These are phyloP conservation scores for Plasmodium vivax DNA, from an alignment of 169 alveolate species.

Conservation along the genomic window DNA sequence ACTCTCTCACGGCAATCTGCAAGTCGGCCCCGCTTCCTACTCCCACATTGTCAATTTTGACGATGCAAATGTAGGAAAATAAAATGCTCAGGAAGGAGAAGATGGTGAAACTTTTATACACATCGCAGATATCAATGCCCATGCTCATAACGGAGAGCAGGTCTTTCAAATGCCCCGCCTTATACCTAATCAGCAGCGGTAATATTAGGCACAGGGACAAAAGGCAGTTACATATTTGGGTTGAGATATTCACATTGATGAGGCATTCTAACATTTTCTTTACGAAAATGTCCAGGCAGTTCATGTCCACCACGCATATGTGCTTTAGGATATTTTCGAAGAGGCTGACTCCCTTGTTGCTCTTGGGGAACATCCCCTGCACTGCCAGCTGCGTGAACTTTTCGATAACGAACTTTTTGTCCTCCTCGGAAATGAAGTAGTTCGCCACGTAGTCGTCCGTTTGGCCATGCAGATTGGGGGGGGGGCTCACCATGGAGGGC, in stretches of 20 bases:
- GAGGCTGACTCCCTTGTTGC: slow-evolving; percentile 49
- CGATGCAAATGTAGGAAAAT: slow-evolving; percentile 62
- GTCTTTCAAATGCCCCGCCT: slow-evolving; percentile 34
- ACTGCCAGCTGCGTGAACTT: slow-evolving; percentile 44
- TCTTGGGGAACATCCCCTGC: slow-evolving; percentile 70
- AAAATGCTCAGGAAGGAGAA: slow-evolving; percentile 58
- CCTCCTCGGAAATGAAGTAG: slow-evolving; percentile 49
- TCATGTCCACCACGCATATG: slow-evolving; percentile 48
- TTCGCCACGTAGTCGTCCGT: slow-evolving; percentile 16
- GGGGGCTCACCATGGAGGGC: neutral
- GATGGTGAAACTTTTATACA: slow-evolving; percentile 68
- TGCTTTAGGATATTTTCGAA: slow-evolving; percentile 72
- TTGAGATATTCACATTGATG: slow-evolving; percentile 44
- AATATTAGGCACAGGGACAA: slow-evolving; percentile 60
- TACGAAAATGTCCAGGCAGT: slow-evolving; percentile 51
- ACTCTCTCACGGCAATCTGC: slow-evolving; percentile 1
- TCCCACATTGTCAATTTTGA: slow-evolving; percentile 24
- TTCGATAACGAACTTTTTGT: slow-evolving; percentile 46
- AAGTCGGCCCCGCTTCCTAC: neutral
- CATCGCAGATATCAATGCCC: slow-evolving; percentile 70
- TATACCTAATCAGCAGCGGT: slow-evolving; percentile 63
- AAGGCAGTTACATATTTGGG: slow-evolving; percentile 63
- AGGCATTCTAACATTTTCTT: slow-evolving; percentile 59
- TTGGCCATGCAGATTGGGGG: neutral
- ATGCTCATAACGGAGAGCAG: slow-evolving; percentile 41